phyloP scores from a whole-genome alignment of 164 flowering plant species.

The Umbellularia californica region DNA sequence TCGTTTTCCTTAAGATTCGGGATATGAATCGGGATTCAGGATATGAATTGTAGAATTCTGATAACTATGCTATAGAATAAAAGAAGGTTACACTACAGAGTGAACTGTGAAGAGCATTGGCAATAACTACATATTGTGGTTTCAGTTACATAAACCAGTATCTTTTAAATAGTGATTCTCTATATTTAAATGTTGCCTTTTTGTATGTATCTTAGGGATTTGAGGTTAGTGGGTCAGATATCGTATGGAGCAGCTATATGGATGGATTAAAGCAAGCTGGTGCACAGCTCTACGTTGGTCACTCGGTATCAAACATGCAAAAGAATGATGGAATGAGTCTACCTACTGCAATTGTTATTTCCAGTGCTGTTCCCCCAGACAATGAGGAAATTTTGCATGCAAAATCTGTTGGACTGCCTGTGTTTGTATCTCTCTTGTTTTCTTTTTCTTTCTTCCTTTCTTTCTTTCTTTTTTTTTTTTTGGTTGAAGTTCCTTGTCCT shows the following conservation, averaged over 20 bases:
- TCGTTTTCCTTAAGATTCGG: too few species aligned
- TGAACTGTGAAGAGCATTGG: not conserved
- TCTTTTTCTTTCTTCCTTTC: not conserved
- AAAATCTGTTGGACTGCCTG: constrained; percentile 34
- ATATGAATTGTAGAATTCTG: too few species aligned
- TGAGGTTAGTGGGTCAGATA: constrained; percentile 49
- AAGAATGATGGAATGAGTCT: constrained; percentile 17
- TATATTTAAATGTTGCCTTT: not conserved
- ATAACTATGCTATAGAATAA: too few species aligned
- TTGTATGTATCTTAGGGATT: constrained; percentile 27
- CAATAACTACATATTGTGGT: not conserved
- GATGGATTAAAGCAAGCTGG: constrained; percentile 40
- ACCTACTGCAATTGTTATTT: constrained; percentile 36
- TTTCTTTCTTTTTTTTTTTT: too few species aligned
- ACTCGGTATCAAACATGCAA: constrained; percentile 31
- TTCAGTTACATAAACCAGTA: not conserved
- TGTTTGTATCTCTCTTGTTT: constrained; percentile 20
- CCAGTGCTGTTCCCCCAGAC: constrained; percentile 41
- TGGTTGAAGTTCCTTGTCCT: not conserved
- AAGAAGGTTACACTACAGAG: too few species aligned
- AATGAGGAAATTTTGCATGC: constrained; percentile 44
- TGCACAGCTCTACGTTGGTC: constrained; percentile 31
- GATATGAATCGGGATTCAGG: too few species aligned
- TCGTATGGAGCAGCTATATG: constrained; percentile 38
- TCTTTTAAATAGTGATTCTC: not conserved